Conservation (phyloP, 768 basidiomycete species). For the Solioccasus polychromus region DNA sequence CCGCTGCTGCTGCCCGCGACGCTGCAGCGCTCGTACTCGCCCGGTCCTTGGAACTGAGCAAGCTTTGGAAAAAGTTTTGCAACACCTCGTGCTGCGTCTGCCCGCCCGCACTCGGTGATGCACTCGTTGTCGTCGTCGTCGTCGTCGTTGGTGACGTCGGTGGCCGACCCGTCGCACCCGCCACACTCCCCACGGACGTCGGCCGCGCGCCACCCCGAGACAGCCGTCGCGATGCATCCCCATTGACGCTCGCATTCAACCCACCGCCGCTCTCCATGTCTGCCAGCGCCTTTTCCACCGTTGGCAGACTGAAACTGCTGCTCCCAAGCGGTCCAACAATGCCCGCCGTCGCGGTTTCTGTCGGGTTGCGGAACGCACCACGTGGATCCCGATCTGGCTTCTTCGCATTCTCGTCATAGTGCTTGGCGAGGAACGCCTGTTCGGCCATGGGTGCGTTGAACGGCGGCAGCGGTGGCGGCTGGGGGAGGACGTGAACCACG, state of each 20-base stretch:
- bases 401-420: slow-evolving; percentile 89
- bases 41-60: slow-evolving; percentile 70
- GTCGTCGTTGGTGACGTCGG: slow-evolving; percentile 43
- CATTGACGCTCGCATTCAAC: slow-evolving; percentile 33
- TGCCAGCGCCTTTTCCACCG: slow-evolving; percentile 80
- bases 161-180: slow-evolving; percentile 31
- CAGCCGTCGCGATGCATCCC: slow-evolving; percentile 35
- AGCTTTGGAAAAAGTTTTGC: slow-evolving; percentile 84
- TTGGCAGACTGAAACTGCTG: slow-evolving; percentile 81
- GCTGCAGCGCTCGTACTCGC: slow-evolving; percentile 33
- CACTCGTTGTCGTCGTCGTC: slow-evolving; percentile 36
- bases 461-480: slow-evolving; percentile 67
- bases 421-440: slow-evolving; percentile 85
- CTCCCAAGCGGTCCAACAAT: slow-evolving; percentile 93
- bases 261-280: slow-evolving; percentile 76
- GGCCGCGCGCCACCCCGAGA: slow-evolving; percentile 28
- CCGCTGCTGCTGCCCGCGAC: slow-evolving; percentile 17
- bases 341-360: slow-evolving; percentile 58
- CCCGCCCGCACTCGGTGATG: slow-evolving; percentile 47
- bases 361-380: slow-evolving; percentile 77
- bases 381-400: slow-evolving; percentile 90
- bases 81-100: slow-evolving; percentile 80
- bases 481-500: slow-evolving; percentile 3
- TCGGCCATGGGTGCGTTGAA: slow-evolving; percentile 84
- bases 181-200: slow-evolving; percentile 34